Evolutionary conservation across 2,329 filamentous ascomycete genomes (phyloP).

Genomic region (Volutella citrinella): DNA sequence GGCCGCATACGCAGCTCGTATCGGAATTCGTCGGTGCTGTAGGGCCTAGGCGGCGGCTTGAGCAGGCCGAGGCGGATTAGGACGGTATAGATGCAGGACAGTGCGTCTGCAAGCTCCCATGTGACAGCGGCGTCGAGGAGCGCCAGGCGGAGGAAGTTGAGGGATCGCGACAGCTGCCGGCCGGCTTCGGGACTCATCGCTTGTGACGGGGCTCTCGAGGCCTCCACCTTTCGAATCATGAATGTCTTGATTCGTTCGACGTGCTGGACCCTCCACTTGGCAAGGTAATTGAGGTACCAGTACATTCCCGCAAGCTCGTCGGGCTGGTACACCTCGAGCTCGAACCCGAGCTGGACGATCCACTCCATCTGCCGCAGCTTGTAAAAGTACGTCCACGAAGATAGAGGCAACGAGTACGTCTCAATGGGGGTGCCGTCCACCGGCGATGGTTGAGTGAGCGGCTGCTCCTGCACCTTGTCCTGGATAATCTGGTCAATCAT

Average conservation of each 20-base stretch:
- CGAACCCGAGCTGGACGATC: conserved; percentile 89
- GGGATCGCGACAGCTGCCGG: conserved; percentile 44
- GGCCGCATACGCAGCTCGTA: conserved; percentile 88
- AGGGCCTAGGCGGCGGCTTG: conserved; percentile 53
- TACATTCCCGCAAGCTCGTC: conserved; percentile 90
- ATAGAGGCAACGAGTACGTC: conserved; percentile 68
- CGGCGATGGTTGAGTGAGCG: conserved; percentile 47
- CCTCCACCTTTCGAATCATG: conserved; percentile 42
- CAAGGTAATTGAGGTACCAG: conserved; percentile 77
- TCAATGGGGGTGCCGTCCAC: conserved; percentile 41
- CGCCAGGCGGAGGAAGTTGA: conserved; percentile 56
- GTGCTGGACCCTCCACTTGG: conserved; percentile 66
- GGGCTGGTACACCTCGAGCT: conserved; percentile 82
- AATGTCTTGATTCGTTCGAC: conserved; percentile 71
- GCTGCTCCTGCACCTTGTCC: conserved; percentile 56
- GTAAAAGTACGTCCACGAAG: conserved; percentile 86
- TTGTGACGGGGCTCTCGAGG: conserved; percentile 15
- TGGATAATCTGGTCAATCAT: conserved; percentile 70
- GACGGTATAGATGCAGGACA: conserved; percentile 63
- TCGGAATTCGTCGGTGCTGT: conserved; percentile 64
- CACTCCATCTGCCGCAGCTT: conserved; percentile 87
- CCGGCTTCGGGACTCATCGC: conserved; percentile 29
- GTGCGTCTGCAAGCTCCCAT: conserved; percentile 52
- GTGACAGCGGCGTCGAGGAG: conserved; percentile 65
- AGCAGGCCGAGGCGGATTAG: conserved; percentile 59